Percentiles rank a stretch among this genome's conserved stretches.
Evolutionary conservation across 495 filamentous ascomycete genomes (phyloP).

Genomic region (Hypoxylon rickii): DNA sequence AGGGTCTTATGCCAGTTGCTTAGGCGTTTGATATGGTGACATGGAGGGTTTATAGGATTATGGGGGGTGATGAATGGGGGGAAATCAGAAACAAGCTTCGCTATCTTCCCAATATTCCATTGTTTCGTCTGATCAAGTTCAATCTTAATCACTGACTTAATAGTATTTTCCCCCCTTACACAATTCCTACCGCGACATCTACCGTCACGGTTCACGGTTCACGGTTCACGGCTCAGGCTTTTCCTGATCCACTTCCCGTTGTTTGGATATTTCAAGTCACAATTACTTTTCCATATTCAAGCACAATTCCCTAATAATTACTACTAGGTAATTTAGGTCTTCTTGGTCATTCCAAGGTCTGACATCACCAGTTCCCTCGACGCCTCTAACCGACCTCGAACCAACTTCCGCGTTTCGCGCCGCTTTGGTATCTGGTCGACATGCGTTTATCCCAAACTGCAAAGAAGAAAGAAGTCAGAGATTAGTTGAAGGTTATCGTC

Average conservation of each 20-base stretch:
- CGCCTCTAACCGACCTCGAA: too few relatives aligned
- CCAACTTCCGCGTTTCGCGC: conserved; percentile 6
- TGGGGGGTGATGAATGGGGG: not conserved
- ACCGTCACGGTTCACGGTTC: not conserved
- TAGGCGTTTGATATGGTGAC: too few relatives aligned
- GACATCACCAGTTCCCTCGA: not conserved
- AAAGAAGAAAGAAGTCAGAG: conserved; percentile 11
- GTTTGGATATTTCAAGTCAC: not conserved
- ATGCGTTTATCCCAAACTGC: conserved; percentile 20
- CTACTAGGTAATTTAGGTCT: too few relatives aligned
- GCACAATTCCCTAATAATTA: too few relatives aligned
- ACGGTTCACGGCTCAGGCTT: not conserved
- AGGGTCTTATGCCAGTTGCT: too few relatives aligned
- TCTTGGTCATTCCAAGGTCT: not conserved
- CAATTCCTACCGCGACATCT: not conserved
- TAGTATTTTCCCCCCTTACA: not conserved
- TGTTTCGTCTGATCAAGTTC: not conserved
- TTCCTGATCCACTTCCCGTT: not conserved
- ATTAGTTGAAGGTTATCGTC: conserved; percentile 13
- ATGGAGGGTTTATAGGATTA: too few relatives aligned
- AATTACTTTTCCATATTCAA: not conserved
- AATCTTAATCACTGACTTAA: not conserved
- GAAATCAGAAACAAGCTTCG: not conserved
- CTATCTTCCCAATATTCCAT: not conserved
- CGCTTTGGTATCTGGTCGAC: conserved; percentile 21